Evolutionary conservation across 2,329 filamentous ascomycete species (phyloP).

Genomic region (Incumbomyces delicatus): DNA sequence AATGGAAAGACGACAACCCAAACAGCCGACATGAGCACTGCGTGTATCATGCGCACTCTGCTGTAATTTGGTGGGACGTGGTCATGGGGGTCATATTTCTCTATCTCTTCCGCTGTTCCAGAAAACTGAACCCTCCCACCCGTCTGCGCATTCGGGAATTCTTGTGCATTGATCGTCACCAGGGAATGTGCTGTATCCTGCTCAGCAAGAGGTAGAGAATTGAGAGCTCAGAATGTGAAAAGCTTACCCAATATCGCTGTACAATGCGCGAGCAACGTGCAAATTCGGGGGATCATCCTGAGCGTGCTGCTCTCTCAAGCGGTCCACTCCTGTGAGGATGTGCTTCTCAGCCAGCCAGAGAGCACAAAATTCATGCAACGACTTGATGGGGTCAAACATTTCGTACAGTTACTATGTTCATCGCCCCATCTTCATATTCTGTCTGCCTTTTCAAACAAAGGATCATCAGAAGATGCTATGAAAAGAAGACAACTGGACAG

Average conservation of each 20-base stretch:
- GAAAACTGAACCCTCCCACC: not conserved
- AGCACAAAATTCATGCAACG: no score
- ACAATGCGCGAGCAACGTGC: no score
- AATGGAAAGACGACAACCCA: constrained; percentile 24
- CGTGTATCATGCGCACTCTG: constrained; percentile 18
- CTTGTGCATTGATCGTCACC: not conserved
- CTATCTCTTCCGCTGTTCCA: not conserved
- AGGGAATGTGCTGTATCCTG: no score
- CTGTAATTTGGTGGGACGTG: constrained; percentile 8
- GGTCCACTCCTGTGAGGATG: no score
- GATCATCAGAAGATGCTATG: not conserved
- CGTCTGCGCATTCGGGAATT: not conserved
- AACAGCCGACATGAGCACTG: constrained; percentile 18
- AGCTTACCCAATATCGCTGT: no score
- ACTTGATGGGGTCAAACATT: no score
- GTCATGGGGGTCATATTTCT: not conserved
- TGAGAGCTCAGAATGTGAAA: no score
- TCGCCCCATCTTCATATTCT: not conserved
- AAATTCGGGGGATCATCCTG: no score
- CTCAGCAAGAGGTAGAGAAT: no score
- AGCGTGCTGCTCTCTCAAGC: no score
- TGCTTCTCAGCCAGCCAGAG: no score
- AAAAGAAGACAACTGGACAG: not conserved
- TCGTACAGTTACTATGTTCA: not conserved
- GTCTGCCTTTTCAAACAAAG: not conserved